Base-by-base conservation (phyloP, 2,329 filamentous ascomycete genomes). In the Ploettnerulaceae sp. region DNA sequence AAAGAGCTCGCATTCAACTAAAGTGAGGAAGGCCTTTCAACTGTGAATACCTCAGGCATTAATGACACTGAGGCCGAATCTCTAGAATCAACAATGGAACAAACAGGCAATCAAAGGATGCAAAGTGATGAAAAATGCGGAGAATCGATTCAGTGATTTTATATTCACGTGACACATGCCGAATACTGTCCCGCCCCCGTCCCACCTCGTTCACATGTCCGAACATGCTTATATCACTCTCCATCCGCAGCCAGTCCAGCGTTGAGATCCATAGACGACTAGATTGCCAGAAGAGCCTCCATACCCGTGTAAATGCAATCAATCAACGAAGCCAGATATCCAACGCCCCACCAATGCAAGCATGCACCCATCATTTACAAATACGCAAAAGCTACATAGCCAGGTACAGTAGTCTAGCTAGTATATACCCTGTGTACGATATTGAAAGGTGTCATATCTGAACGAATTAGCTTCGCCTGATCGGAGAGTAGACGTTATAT, bases 371-470 rank as follows among this genome's bases (percentile, higher is more conserved):
- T 17, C 26, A 38, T 36, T 42, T 40, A 45, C 26, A 43, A 47
- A 40, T 45, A 14, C 22, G 44, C 25, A 36, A 26, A 49, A 25
- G 34, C 11, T 7, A 14, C 2, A 4, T 40, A 5, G 5, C 11
- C 14, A 11, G 6, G 4, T 15, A 6, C 12, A 12, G 17, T 20
- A 25, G 12, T 18, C 22, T 26, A 11, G 15, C 58, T 77, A 91
- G 67, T 91, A 91, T 67, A 91, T 91, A 57, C 86, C 87, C 68
- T 91, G 86, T 26, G 87, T 90, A 61, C 87, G 80, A 69, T 91
- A 91, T 71, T 91, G 86, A 71, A 89, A 91, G 52, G 85, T 88
- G 67, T 89, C 85, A 62, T 89, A 89, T 67, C 84, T 88, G 52
- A 21, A n/a, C 43, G 3, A 11, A 20, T 48, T 28, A 42, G 41